A percentile compares a stretch with the other conserved stretches of the same genome.
These are phyloP conservation scores for Solanum lignicaule DNA, from an alignment of 257 asterid species.

Conservation along the genomic window DNA sequence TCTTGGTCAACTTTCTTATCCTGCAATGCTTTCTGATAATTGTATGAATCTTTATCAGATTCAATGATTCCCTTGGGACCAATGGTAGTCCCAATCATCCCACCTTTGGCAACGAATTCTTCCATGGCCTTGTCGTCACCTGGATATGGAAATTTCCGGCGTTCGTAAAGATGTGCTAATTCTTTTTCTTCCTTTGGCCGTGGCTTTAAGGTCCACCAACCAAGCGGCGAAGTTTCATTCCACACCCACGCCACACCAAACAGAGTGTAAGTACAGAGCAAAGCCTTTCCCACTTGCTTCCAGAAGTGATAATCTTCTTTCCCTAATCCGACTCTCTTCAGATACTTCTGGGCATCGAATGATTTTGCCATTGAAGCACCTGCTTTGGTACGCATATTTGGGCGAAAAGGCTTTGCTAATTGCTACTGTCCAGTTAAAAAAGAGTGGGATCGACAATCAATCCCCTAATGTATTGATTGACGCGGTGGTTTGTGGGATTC, in stretches of 20 bases:
- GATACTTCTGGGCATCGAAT: constrained; percentile 43
- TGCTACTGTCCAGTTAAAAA: neutral
- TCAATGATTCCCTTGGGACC: constrained; percentile 87
- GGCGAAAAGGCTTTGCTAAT: neutral
- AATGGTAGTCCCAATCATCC: constrained; percentile 90
- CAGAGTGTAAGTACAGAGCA: constrained; percentile 65
- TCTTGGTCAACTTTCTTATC: constrained; percentile 85
- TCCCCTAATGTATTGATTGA: neutral
- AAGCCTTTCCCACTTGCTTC: constrained; percentile 77
- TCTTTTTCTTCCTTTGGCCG: constrained; percentile 82
- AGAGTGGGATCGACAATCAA: neutral
- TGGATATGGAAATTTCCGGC: constrained; percentile 68
- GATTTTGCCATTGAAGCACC: constrained; percentile 18
- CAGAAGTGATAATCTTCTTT: constrained; percentile 86
- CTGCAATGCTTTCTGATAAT: constrained; percentile 74
- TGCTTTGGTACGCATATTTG: neutral
- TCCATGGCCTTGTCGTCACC: constrained; percentile 89
- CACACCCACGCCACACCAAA: constrained; percentile 62
- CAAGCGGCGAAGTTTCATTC: constrained; percentile 88
- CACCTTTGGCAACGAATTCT: constrained; percentile 75
- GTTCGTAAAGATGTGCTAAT: constrained; percentile 77
- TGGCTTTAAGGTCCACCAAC: constrained; percentile 91
- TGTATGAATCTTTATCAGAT: constrained; percentile 43
- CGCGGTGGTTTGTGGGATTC: neutral
- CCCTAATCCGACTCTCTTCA: constrained; percentile 67